Base-by-base conservation (phyloP, 345 rosid genomes). In the Hypericum androsaemum region DNA sequence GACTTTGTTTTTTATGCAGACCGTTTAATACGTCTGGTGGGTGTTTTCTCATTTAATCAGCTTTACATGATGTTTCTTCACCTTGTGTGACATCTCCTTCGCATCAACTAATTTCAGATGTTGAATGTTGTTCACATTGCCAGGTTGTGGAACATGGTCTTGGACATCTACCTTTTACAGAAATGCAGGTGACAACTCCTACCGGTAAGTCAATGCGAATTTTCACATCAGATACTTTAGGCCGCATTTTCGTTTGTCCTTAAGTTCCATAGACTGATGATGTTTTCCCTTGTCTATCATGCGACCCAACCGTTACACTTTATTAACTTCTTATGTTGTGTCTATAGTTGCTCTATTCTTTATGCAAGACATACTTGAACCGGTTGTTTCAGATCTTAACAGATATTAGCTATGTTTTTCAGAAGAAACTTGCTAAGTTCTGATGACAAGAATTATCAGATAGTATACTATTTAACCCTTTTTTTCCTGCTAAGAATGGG, bases 101-200 rank as follows among this genome's bases (percentile, higher is more conserved):
- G 9, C 2, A 8, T 12, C 7, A 10, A 46, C 28, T 12, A 46
- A 13, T 48, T 47, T 65, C 6, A 14, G 5, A 6, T 56, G 53
- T 47, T 61, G 37, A 35, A 43, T 47, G 13, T 56, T 17, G 44
- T 59, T 10, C 15, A 44, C 48, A 47, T 62, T 60, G 70, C 60
- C 65, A 92, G 98, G 96, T 92, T 61, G 98, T 92, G 41, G 96
- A 92, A 57, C 95, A 92, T 78, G 98, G 98, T 62, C 76, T 87
- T 41, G 98, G 98, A 50, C 98, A 92, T 75, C 79, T 92, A 39
- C 96, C 98, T 7, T 92, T 92, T 61, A 92, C 98, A 0, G 98
- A 92, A 74, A 92, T 76, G 77, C 98, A 87, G 73, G 95, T 92
- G 70, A 65, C 77, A 52, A 92, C 98, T 52, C 98, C 98, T 53